These are phyloP conservation scores for Streptanthus diversifolius DNA, from an alignment of 345 rosid genomes.

Conservation along the genomic window DNA sequence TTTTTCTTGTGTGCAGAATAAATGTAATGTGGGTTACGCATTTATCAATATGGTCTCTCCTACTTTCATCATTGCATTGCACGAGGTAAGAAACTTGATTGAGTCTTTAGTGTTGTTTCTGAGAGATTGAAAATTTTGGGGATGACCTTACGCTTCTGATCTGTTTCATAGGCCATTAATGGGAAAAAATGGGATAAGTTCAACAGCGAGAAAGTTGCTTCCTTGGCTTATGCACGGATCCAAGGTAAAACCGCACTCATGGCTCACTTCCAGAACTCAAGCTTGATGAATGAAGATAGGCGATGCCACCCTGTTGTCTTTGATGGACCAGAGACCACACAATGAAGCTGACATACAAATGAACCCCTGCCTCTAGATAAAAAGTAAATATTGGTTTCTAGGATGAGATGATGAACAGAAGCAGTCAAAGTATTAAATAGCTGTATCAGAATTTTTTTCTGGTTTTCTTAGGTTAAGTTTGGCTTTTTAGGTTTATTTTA, in stretches of 20 bases:
- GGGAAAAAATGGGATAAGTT: conserved; percentile 87
- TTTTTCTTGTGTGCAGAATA: conserved; percentile 49
- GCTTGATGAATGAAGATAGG: conserved; percentile 76
- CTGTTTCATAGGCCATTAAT: conserved; percentile 51
- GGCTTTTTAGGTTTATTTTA: not conserved
- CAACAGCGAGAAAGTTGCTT: conserved; percentile 82
- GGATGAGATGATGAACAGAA: conserved; percentile 8
- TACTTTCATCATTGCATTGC: conserved; percentile 56
- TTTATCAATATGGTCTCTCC: conserved; percentile 79
- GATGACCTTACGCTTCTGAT: not conserved
- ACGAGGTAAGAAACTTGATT: conserved; percentile 48
- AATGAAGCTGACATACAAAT: conserved; percentile 8
- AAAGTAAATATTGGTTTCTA: conserved; percentile 11
- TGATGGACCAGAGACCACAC: conserved; percentile 34
- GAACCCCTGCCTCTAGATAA: not conserved
- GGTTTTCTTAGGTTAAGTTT: not conserved
- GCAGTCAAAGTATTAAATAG: not conserved
- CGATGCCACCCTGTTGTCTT: conserved; percentile 73
- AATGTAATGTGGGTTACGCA: conserved; percentile 83
- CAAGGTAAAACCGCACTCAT: conserved; percentile 73
- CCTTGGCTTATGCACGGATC: conserved; percentile 73
- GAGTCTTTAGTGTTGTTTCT: not conserved
- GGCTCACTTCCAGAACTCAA: conserved; percentile 73
- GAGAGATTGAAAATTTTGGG: not conserved
- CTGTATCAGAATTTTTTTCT: not conserved